phyloP scores from a whole-genome alignment of 2,329 filamentous ascomycete species.

The Chrysosporium keratinophilum region DNA sequence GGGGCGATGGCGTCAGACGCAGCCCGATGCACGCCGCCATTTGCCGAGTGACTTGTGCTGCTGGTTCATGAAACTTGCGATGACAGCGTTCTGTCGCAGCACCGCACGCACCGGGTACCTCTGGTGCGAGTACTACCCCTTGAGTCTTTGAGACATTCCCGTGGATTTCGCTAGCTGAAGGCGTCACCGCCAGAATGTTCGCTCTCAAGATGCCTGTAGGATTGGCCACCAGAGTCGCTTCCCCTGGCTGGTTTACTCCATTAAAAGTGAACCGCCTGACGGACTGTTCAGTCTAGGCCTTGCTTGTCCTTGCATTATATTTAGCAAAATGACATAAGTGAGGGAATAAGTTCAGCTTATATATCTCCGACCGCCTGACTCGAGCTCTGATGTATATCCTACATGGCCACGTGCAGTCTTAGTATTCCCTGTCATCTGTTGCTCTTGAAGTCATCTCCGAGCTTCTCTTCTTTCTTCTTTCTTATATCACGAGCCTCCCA shows the following conservation, averaged over 20 bases:
- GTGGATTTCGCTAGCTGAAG: background rate
- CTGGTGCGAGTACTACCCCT: background rate
- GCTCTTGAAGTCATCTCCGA: background rate
- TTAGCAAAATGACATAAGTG: background rate
- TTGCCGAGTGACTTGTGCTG: slow-evolving; percentile 2
- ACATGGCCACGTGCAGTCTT: slow-evolving; percentile 4
- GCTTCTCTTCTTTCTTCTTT: background rate
- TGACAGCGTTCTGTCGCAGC: background rate
- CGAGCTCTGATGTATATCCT: background rate
- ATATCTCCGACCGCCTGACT: background rate
- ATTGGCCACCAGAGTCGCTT: background rate
- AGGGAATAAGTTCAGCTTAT: background rate
- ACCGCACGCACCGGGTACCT: background rate
- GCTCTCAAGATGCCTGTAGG: background rate
- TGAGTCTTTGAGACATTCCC: slow-evolving; percentile 3
- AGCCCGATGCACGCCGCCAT: slow-evolving; percentile 2
- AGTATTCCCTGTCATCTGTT: slow-evolving; percentile 4
- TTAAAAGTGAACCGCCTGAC: background rate
- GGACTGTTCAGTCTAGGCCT: slow-evolving; percentile 1
- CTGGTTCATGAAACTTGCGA: background rate
- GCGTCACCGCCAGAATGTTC: slow-evolving; percentile 4
- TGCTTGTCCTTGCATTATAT: background rate
- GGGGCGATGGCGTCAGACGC: slow-evolving; percentile 8
- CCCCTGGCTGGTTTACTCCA: background rate
- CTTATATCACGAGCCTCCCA: background rate